Evolutionary conservation across 1,284 basidiomycete genomes (phyloP).

Genomic region (Ustilago esculenta): DNA sequence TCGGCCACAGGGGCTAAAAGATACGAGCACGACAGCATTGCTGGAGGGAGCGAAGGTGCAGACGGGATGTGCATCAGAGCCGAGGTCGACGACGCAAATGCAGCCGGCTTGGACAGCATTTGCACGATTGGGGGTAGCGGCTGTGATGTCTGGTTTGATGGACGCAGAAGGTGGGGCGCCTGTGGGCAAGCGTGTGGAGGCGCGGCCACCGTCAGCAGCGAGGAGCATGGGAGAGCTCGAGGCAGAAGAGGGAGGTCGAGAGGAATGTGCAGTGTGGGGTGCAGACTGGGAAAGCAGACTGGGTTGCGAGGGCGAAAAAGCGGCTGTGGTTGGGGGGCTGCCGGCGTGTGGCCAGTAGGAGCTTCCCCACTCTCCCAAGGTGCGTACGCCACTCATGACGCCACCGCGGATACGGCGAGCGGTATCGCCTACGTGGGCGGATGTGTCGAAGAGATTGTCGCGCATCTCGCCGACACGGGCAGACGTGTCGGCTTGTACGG

Average conservation of each 20-base stretch:
- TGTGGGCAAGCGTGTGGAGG: slow-evolving; percentile 16
- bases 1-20: slow-evolving; percentile 37
- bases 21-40: slow-evolving; percentile 15
- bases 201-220: slow-evolving; percentile 11
- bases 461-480: slow-evolving; percentile 37
- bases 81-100: slow-evolving; percentile 35
- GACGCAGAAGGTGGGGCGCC: background rate
- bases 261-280: slow-evolving; percentile 17
- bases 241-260: slow-evolving; percentile 25
- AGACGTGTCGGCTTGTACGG: slow-evolving; percentile 4
- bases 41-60: slow-evolving; percentile 33
- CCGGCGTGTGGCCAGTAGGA: slow-evolving; percentile 38
- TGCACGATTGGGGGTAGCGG: background rate
- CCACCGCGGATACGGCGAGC: slow-evolving; percentile 44
- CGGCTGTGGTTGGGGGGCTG: slow-evolving; percentile 8
- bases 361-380: slow-evolving; percentile 45
- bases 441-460: slow-evolving; percentile 46
- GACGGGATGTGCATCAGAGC: slow-evolving; percentile 11
- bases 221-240: slow-evolving; percentile 39
- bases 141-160: background rate
- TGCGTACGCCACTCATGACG: slow-evolving; percentile 43
- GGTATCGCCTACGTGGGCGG: slow-evolving; percentile 39
- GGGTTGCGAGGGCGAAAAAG: slow-evolving; percentile 17
- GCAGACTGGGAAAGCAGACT: slow-evolving; percentile 41
- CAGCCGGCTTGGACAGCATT: slow-evolving; percentile 3